These are phyloP conservation scores for Talaromyces ruber DNA, from an alignment of 495 filamentous ascomycete species.

Conservation along the genomic window DNA sequence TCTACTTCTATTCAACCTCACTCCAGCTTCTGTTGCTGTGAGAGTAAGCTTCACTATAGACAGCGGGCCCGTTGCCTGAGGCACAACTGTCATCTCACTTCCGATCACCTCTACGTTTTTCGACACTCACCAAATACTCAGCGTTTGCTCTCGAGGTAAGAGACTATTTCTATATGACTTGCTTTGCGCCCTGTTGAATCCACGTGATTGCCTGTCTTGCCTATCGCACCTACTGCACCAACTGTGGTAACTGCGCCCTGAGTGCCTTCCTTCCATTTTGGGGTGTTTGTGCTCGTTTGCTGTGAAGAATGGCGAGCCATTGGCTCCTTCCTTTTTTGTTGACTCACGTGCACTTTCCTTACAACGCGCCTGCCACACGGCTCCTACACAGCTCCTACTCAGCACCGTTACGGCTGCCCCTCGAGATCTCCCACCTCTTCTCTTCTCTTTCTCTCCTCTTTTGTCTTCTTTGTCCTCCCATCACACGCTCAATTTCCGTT, in stretches of 20 bases:
- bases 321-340: constrained; percentile 1
- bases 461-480: background rate
- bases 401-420: background rate
- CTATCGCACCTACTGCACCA: background rate
- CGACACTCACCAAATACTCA: background rate
- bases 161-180: background rate
- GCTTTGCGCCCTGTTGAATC: background rate
- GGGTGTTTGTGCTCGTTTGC: background rate
- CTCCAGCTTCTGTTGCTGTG: background rate
- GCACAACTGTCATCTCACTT: background rate
- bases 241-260: background rate
- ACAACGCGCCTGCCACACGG: background rate
- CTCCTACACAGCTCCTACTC: too few species aligned
- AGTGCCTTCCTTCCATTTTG: background rate
- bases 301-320: background rate
- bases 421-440: background rate
- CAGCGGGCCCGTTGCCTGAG: constrained; percentile 1
- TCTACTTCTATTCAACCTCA: background rate
- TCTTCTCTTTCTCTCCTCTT: background rate
- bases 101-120: background rate
- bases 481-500: background rate
- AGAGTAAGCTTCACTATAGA: background rate
- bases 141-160: background rate
- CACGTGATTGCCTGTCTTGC: background rate
- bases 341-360: background rate